Base-by-base conservation (phyloP, 805 yeast species). In the Saccharomycopsis oosterbeekiorum region DNA sequence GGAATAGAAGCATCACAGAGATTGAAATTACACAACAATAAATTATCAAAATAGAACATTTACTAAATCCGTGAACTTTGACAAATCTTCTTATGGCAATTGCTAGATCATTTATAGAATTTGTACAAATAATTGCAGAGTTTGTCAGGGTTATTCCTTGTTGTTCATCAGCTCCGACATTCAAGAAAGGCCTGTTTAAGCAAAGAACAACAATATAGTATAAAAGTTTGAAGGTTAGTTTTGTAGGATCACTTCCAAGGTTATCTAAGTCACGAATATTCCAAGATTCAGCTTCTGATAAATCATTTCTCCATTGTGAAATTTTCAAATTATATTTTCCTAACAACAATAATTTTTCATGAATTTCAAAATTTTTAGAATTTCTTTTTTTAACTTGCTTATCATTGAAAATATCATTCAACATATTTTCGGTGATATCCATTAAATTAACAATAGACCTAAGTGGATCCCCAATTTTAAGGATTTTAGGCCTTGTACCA, bases 161-260 rank as follows among this genome's bases (percentile, higher is more conserved):
- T 8, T 9, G 17, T 17, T 41, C 47, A 29, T 29, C 34, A 29
- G 6, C 26, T 57, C 54, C 24, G 37, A 57, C 34, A 51, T 50
- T 53, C 19, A 55, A 39, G 57, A 60, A 56, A 10, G 57, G 59
- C 37, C 59, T 21, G 40, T 62, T 62, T 12, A 57, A 24, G 61
- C 87, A 83, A n/a, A 84, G 71, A 17, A 80, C 70, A 1, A 82
- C 78, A 55, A 84, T 78, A 67, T 84, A 84, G 68, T 84, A 84
- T 66, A 81, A 82, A 66, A 80, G 82, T 67, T 82, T 74, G 55
- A 83, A 78, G 56, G 80, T 75, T 53, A 82, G 75, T 21, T 76
- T 72, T 0, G 84, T 81, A 0, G 86, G 86, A 65, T 82, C 83
- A 54, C 77, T 77, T 12, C 82, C 80, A 17, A 76, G 71, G 56